phyloP scores from a whole-genome alignment of 768 basidiomycete genomes.

The Cystofilobasidium bisporidii region DNA sequence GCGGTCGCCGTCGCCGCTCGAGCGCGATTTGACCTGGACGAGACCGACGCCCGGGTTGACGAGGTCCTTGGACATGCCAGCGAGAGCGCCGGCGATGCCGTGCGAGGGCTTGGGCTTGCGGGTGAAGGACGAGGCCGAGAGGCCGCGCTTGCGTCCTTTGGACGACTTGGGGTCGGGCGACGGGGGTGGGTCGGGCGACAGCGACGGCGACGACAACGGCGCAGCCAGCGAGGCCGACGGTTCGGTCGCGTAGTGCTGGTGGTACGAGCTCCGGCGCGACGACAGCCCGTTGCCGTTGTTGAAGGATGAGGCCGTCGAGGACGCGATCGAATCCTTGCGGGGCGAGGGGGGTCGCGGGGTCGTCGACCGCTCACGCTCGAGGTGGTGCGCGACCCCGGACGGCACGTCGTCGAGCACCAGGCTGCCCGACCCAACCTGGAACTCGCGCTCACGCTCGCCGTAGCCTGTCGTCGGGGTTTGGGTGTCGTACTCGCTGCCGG shows the following conservation, averaged over 20 bases:
- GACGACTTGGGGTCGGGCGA: not conserved
- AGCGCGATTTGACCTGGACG: not conserved
- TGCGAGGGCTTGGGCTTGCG: constrained; percentile 6
- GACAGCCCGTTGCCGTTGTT: not conserved
- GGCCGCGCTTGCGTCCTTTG: not conserved
- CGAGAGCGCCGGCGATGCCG: constrained; percentile 19
- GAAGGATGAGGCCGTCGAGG: not conserved
- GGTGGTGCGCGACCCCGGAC: not conserved
- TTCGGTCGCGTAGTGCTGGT: not conserved
- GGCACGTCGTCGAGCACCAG: constrained; percentile 13
- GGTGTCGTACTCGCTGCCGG: not conserved
- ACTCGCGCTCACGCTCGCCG: not conserved
- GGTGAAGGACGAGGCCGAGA: constrained; percentile 5
- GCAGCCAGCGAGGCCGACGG: constrained; percentile 1
- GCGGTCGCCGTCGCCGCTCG: not conserved
- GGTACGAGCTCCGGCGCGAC: not conserved
- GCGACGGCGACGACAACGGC: not conserved
- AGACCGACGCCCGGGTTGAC: constrained; percentile 18
- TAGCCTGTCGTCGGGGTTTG: constrained; percentile 11
- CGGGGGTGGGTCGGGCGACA: no score
- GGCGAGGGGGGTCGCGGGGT: not conserved
- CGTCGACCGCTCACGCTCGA: not conserved
- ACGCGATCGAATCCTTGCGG: not conserved
- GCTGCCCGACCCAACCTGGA: not conserved
- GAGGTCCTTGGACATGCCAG: constrained; percentile 22